phyloP scores from a whole-genome alignment of 768 basidiomycete species.

The Auricularia heimuer region DNA sequence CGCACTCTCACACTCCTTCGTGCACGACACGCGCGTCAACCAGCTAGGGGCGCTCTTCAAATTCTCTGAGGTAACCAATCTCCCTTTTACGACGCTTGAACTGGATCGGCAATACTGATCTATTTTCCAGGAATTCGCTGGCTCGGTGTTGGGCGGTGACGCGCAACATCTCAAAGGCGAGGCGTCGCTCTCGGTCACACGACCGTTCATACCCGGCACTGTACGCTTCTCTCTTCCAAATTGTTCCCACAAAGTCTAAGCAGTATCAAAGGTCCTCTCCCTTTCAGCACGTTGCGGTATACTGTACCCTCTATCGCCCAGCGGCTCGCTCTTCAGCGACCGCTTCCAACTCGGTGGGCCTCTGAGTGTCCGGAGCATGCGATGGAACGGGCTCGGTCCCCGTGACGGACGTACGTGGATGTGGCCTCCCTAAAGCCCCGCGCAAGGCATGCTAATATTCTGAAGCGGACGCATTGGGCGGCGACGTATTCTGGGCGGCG shows the following conservation, averaged over 20 bases:
- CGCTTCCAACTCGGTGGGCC: constrained; percentile 93
- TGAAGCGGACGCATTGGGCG: constrained; percentile 75
- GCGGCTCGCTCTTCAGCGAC: constrained; percentile 57
- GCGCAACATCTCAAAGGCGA: constrained; percentile 68
- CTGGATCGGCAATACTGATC: too few species aligned
- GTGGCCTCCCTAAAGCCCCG: not conserved
- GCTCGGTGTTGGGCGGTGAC: constrained; percentile 57
- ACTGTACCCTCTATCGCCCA: constrained; percentile 48
- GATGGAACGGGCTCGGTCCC: constrained; percentile 66
- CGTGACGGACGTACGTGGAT: constrained; percentile 51
- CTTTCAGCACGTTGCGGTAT: constrained; percentile 64
- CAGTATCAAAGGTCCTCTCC: constrained; percentile 49
- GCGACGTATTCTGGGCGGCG: constrained; percentile 70
- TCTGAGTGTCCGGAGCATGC: constrained; percentile 70
- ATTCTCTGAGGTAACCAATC: constrained; percentile 19
- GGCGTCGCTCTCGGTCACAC: constrained; percentile 51
- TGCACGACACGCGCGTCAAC: constrained; percentile 68
- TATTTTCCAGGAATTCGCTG: constrained; percentile 44
- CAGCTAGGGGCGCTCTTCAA: constrained; percentile 53
- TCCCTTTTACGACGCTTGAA: too few species aligned
- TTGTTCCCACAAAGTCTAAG: not conserved
- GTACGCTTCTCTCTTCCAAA: constrained; percentile 31
- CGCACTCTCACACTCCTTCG: constrained; percentile 67
- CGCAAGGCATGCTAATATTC: not conserved
- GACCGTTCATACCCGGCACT: constrained; percentile 45